phyloP scores from a whole-genome alignment of 345 rosid species.

The Kernera saxatilis region DNA sequence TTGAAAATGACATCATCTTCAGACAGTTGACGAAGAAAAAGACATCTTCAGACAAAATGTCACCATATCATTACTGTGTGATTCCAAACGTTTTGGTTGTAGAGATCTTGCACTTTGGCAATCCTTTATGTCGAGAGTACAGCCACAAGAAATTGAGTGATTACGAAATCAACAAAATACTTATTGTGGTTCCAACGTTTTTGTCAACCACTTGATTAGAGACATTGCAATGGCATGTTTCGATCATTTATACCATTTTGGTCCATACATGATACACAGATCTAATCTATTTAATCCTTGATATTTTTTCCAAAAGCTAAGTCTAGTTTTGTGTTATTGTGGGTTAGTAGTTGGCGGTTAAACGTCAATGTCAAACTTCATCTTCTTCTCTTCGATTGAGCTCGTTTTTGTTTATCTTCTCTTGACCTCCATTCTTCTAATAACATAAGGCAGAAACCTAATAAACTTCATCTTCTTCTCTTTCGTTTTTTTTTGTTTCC shows the following conservation, averaged over 20 bases:
- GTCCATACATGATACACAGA: neutral
- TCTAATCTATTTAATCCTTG: neutral
- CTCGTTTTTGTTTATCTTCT: too few species aligned
- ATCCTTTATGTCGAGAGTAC: neutral
- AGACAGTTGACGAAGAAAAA: neutral
- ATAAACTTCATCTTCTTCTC: too few species aligned
- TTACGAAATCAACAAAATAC: neutral
- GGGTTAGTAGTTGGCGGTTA: neutral
- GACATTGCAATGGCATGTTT: neutral
- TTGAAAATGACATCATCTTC: neutral
- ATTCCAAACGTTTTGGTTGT: neutral
- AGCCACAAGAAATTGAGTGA: neutral
- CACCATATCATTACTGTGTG: neutral
- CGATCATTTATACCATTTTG: neutral
- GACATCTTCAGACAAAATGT: neutral
- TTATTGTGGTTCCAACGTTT: neutral
- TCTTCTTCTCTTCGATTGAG: too few species aligned
- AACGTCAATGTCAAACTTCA: neutral
- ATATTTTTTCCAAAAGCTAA: neutral
- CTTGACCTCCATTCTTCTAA: too few species aligned
- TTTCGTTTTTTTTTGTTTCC: too few species aligned
- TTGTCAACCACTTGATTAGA: neutral
- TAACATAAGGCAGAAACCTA: too few species aligned
- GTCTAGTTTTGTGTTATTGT: neutral
- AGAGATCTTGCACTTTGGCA: neutral